phyloP scores from a whole-genome alignment of 257 asterid species.

The Ilex asprella region DNA sequence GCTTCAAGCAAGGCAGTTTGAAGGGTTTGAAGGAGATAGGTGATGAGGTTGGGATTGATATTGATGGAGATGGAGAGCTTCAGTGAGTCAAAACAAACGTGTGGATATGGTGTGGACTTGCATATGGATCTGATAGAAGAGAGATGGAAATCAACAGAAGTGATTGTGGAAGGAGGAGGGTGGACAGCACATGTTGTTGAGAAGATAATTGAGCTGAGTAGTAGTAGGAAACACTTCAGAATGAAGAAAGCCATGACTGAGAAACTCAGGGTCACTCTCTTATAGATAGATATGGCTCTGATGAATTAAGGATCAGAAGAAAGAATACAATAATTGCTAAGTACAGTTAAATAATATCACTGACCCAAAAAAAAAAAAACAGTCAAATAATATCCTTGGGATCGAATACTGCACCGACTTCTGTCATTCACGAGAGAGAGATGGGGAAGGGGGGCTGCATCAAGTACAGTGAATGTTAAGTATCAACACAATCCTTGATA shows the following conservation, averaged over 20 bases:
- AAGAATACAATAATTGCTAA: no score
- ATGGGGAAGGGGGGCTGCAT: no score
- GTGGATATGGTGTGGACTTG: slow-evolving; percentile 61
- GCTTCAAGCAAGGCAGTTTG: slow-evolving; percentile 50
- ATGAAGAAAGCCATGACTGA: not conserved
- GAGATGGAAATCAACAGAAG: slow-evolving; percentile 17
- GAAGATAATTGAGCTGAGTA: not conserved
- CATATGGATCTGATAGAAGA: slow-evolving; percentile 36
- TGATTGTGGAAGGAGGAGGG: slow-evolving; percentile 23
- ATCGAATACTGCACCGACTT: no score
- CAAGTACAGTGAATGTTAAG: no score
- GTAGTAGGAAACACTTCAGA: not conserved
- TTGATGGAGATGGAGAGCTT: slow-evolving; percentile 55
- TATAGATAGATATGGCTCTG: no score
- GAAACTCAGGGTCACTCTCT: not conserved
- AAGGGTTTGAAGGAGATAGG: slow-evolving; percentile 45
- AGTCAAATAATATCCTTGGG: no score
- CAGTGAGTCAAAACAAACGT: slow-evolving; percentile 46
- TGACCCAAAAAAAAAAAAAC: no score
- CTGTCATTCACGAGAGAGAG: no score
- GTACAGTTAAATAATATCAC: no score
- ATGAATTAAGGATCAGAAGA: not conserved
- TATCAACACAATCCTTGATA: no score
- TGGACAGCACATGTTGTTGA: not conserved
- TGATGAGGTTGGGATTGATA: slow-evolving; percentile 45